Conservation (phyloP, 345 rosid species). For the Salix viminalis region DNA sequence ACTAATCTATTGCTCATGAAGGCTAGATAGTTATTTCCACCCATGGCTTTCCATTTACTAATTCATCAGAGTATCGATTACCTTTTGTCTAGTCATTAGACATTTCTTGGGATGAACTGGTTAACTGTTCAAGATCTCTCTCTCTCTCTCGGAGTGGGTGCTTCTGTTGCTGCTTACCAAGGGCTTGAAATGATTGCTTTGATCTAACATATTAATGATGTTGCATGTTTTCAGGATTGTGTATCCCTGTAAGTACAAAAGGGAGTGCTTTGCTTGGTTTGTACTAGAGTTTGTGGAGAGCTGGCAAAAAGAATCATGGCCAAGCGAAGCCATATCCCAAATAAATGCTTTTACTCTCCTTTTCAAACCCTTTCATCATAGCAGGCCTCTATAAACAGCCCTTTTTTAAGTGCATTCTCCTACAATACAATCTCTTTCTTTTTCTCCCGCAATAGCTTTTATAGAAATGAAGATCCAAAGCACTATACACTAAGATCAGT, state of each 20-base stretch:
- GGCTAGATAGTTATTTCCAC: neutral
- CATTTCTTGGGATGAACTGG: neutral
- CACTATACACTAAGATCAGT: constrained; percentile 23
- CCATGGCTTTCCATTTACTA: neutral
- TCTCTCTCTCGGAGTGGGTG: neutral
- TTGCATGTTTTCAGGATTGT: constrained; percentile 20
- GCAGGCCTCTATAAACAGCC: neutral
- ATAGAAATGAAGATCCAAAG: constrained; percentile 11
- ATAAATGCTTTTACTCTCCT: constrained; percentile 6
- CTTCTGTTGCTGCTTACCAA: constrained; percentile 22
- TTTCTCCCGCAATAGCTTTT: neutral
- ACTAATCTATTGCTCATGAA: neutral
- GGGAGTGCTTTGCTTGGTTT: constrained; percentile 23
- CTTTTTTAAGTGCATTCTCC: constrained; percentile 8
- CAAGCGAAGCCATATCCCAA: neutral
- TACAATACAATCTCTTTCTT: neutral
- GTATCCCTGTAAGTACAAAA: constrained; percentile 23
- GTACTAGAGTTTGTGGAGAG: constrained; percentile 8
- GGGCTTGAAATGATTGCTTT: constrained; percentile 4
- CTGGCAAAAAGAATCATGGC: constrained; percentile 1
- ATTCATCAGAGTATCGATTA: neutral
- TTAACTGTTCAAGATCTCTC: neutral
- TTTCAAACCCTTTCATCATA: constrained; percentile 17
- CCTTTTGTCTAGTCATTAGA: neutral
- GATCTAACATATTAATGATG: constrained; percentile 3